Percentiles rank a stretch among this genome's conserved stretches.
Evolutionary conservation across 257 asterid genomes (phyloP).

Genomic region (Schizonepeta tenuifolia): DNA sequence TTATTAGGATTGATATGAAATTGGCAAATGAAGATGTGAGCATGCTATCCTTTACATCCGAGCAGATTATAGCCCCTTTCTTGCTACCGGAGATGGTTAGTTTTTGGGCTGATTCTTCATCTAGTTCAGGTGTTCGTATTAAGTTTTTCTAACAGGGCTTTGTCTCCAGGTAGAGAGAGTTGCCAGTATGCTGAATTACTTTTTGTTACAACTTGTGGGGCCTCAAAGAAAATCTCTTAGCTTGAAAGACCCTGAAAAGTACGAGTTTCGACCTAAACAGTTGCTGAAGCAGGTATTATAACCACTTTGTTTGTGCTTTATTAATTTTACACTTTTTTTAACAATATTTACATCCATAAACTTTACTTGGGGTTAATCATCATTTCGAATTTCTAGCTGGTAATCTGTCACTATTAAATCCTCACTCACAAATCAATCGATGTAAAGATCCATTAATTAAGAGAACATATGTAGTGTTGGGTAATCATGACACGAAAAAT

Average conservation of each 20-base stretch:
- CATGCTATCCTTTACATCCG: constrained; percentile 92
- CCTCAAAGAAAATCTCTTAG: constrained; percentile 94
- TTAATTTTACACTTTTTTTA: not conserved
- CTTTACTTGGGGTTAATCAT: constrained; percentile 14
- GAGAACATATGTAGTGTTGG: not conserved
- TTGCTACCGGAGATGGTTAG: constrained; percentile 95
- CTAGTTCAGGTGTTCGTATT: constrained; percentile 23
- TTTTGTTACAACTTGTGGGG: constrained; percentile 90
- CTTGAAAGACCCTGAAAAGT: constrained; percentile 97
- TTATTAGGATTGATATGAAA: constrained; percentile 94
- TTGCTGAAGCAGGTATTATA: constrained; percentile 82
- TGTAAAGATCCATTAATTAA: not conserved
- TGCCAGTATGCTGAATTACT: constrained; percentile 98
- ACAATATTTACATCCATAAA: not conserved
- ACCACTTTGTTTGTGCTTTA: constrained; percentile 1
- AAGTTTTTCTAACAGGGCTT: constrained; percentile 9
- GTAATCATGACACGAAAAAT: not conserved
- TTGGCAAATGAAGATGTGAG: constrained; percentile 97
- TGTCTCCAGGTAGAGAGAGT: constrained; percentile 88
- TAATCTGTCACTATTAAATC: not conserved
- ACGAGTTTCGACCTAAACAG: constrained; percentile 88
- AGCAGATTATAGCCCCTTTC: constrained; percentile 89
- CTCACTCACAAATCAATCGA: not conserved
- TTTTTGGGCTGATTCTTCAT: constrained; percentile 24
- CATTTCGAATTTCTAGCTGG: not conserved